Evolutionary conservation across 2,329 filamentous ascomycete species (phyloP).

Genomic region (Phialemoniopsis sp.): DNA sequence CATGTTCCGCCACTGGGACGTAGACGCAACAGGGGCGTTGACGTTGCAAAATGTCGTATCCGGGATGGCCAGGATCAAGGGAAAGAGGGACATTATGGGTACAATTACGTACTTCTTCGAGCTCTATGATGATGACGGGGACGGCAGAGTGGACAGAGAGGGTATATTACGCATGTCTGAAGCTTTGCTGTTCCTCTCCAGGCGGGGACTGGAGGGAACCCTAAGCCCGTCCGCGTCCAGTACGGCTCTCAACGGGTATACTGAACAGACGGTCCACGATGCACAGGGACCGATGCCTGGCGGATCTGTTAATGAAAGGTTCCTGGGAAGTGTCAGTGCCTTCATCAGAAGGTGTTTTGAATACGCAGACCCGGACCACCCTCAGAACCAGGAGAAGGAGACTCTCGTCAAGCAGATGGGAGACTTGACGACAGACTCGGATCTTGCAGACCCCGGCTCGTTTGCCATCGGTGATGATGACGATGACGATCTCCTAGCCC

Average conservation of each 20-base stretch:
- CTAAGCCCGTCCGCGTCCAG: conserved; percentile 62
- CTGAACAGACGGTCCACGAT: conserved; percentile 21
- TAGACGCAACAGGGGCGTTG: conserved; percentile 69
- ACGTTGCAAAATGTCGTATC: conserved; percentile 89
- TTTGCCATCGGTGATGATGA: conserved; percentile 77
- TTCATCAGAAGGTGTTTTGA: conserved; percentile 97
- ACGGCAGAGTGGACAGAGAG: conserved; percentile 90
- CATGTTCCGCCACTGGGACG: conserved; percentile 85
- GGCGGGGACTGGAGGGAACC: conserved; percentile 76
- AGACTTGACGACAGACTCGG: conserved; percentile 14
- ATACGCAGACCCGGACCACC: conserved; percentile 90
- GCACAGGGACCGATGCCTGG: conserved; percentile 37
- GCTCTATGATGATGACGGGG: conserved; percentile 87
- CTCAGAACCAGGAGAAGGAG: conserved; percentile 45
- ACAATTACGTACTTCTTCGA: conserved; percentile 98
- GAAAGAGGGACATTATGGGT: conserved; percentile 93
- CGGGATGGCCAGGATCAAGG: conserved; percentile 86
- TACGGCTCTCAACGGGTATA: conserved; percentile 42
- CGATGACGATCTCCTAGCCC: conserved; percentile 56
- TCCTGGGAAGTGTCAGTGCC: conserved; percentile 87
- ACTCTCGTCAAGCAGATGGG: too few species aligned
- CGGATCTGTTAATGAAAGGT: conserved; percentile 76
- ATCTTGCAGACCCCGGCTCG: conserved; percentile 36
- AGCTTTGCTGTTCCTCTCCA: conserved; percentile 85
- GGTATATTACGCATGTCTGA: conserved; percentile 94